These are phyloP conservation scores for Chlorella sp. DNA, from an alignment of 139 green algal species.

Conservation along the genomic window DNA sequence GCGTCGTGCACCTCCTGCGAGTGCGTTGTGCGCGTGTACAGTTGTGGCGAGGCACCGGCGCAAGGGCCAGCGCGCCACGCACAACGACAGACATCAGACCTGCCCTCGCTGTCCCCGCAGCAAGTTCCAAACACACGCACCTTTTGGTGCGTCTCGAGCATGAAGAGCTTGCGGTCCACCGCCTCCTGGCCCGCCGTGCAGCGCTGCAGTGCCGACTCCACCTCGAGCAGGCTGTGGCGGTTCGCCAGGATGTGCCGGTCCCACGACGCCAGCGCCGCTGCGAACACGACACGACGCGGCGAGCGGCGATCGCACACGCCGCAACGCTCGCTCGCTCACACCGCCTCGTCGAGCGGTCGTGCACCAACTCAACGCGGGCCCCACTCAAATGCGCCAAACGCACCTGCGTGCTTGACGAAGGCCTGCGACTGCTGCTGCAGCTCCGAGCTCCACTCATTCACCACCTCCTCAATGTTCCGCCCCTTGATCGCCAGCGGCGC, in stretches of 20 bases:
- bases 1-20: constrained; percentile 58
- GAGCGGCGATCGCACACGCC: not conserved
- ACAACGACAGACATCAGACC: not conserved
- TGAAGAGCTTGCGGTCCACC: constrained; percentile 72
- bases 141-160: constrained; percentile 86
- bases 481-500: constrained; percentile 11
- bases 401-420: constrained; percentile 73
- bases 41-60: not conserved
- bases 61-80: not conserved
- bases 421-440: constrained; percentile 68
- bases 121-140: constrained; percentile 14
- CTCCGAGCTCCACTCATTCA: constrained; percentile 54
- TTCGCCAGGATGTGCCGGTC: constrained; percentile 77
- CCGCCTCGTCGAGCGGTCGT: not conserved
- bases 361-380: not conserved
- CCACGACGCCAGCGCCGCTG: constrained; percentile 68
- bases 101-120: not conserved
- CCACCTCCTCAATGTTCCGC: constrained; percentile 24
- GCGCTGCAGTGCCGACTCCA: constrained; percentile 51
- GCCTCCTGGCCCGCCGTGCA: constrained; percentile 64
- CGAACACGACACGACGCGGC: too few species aligned
- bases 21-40: not conserved
- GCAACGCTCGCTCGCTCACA: not conserved
- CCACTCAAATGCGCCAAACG: not conserved
- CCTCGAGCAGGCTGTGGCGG: constrained; percentile 62